Conservation (phyloP, 768 basidiomycete genomes). For the Cystofilobasidium bisporidii region DNA sequence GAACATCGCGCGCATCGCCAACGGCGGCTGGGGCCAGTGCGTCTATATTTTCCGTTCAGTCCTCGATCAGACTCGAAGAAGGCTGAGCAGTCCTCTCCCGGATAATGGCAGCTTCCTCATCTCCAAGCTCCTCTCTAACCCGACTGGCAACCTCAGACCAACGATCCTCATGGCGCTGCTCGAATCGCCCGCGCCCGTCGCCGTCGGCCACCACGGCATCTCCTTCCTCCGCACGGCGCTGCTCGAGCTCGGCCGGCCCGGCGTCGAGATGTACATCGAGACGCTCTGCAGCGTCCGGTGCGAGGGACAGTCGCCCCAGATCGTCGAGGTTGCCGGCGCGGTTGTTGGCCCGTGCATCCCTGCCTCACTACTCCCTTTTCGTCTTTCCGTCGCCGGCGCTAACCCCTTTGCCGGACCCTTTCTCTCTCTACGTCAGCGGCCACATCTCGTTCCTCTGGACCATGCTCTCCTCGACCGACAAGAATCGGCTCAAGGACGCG, state of each 20-base stretch:
- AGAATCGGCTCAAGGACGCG: constrained; percentile 32
- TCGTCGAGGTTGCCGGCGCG: constrained; percentile 36
- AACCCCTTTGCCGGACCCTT: neutral
- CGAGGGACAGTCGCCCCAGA: constrained; percentile 34
- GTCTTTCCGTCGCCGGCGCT: neutral
- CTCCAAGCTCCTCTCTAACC: constrained; percentile 35
- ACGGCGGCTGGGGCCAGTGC: constrained; percentile 39
- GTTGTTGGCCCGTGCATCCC: constrained; percentile 32
- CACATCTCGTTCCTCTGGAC: constrained; percentile 28
- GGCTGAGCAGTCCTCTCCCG: too few species aligned
- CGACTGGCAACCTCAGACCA: constrained; percentile 27
- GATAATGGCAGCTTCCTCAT: constrained; percentile 38
- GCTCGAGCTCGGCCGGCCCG: constrained; percentile 30
- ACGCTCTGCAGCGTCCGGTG: constrained; percentile 32
- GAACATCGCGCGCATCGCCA: constrained; percentile 35
- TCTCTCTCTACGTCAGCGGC: constrained; percentile 9
- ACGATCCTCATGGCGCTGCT: constrained; percentile 34
- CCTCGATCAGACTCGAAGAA: too few species aligned
- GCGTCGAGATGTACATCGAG: constrained; percentile 34
- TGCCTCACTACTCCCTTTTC: neutral
- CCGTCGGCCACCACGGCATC: constrained; percentile 36
- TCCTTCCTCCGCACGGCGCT: constrained; percentile 37
- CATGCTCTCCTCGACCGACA: constrained; percentile 31
- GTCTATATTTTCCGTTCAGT: constrained; percentile 23
- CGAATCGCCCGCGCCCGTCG: constrained; percentile 34